Conservation (phyloP, 805 yeast genomes). For the Barnettozyma vustinii region DNA sequence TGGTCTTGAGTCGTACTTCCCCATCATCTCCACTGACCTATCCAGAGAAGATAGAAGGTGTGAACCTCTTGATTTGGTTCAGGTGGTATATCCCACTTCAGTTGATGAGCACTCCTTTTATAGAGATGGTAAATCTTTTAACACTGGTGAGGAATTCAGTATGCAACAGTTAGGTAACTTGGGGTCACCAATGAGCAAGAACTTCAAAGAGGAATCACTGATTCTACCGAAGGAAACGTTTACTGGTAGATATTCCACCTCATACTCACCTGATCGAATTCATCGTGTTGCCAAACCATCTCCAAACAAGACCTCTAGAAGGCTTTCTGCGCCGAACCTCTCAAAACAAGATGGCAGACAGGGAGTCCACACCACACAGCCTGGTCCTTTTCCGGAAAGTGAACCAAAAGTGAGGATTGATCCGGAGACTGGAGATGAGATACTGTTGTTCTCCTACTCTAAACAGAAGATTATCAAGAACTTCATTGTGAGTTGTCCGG, state of each 20-base stretch:
- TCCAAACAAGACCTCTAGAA: slow-evolving; percentile 3
- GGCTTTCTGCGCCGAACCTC: background rate
- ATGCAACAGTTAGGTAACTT: background rate
- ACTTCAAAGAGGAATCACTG: background rate
- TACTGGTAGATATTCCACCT: background rate
- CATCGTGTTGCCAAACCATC: slow-evolving; percentile 8
- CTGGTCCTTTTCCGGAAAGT: slow-evolving; percentile 33
- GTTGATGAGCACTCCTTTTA: background rate
- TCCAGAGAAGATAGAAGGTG: background rate
- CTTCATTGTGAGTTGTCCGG: slow-evolving; percentile 23
- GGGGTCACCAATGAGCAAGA: background rate
- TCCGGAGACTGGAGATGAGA: slow-evolving; percentile 25
- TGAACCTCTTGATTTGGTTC: background rate
- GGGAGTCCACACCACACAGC: slow-evolving; percentile 23
- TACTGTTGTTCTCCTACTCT: slow-evolving; percentile 27
- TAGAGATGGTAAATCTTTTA: background rate
- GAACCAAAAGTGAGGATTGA: slow-evolving; percentile 23
- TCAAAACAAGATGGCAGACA: background rate
- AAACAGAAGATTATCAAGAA: slow-evolving; percentile 26
- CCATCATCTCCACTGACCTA: slow-evolving; percentile 1
- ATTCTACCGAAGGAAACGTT: background rate
- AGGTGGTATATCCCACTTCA: background rate
- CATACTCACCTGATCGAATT: background rate
- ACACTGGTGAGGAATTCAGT: background rate
- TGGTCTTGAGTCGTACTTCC: background rate